Base-by-base conservation (phyloP, 192 early-diverging fungal genomes). In the Linnemannia zychae region DNA sequence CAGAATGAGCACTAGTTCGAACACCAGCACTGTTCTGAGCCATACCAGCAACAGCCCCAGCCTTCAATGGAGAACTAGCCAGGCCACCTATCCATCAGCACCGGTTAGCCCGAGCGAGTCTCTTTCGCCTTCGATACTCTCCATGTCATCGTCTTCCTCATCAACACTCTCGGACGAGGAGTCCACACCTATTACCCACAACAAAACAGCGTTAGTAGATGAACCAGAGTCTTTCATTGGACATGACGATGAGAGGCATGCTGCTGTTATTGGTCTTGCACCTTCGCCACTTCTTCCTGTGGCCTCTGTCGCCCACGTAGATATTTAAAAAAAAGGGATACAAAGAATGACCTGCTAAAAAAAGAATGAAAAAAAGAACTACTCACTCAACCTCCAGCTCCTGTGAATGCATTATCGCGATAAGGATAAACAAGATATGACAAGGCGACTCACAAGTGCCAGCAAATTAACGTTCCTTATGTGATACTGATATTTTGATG, bases 291-390 rank as follows among this genome's bases (percentile, higher is more conserved):
- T 63, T 15, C 57, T 63, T 31, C 57, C 57, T 15, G 1, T 28
- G 1, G 24, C 57, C 12, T 63, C 57, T 28, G 12, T 63, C 3
- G 57, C 31, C 28, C 57, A 63, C 28, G 57, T 63, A 63, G 57
- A 63, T 63, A 63, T 63, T 63, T 63, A 63, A 31, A 63, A 63
- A 57, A 24, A n/a, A n/a, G n/a, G n/a, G n/a, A n/a, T n/a, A 57
- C 40, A 63, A 63, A 63, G 28, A 33, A 63, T 31, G 15, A 63
- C 57, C n/a, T n/a, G n/a, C n/a, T n/a, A 31, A 28, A 63, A 60
- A 60, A 63, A 63, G 1, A 12, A 13, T 50, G 13, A 13, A 50
- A 50, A 50, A 50, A 50, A 17, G 18, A 7, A 31, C 22, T 22
- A 12, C 13, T 28, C 57, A 13, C 15, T 12, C 13, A 17, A 2